Base-by-base conservation (phyloP, 768 basidiomycete species). In the Mycena vitilis region DNA sequence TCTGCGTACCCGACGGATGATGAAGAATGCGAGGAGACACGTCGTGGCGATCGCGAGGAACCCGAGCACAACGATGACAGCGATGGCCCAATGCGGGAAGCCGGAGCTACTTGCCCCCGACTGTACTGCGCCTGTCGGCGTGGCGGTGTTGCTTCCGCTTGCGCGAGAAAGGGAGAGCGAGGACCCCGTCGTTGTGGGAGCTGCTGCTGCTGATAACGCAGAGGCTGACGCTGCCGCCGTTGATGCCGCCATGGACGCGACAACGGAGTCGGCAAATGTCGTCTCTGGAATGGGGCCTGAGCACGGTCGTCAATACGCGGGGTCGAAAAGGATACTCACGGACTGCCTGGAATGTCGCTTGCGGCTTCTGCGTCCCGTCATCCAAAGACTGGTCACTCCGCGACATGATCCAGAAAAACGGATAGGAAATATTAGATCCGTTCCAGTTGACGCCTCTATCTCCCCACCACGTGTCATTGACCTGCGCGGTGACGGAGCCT, bases 11-110 rank as follows among this genome's bases (percentile, higher is more conserved):
- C 90, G 86, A 37, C 92, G 89, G 76, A 93, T 80, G 76, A 94
- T 85, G 77, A 95, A 80, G 83, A 94, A 95, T 44, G 84, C 81
- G 60, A 94, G 86, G 58, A 91, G 78, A 71, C 90, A 88, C 7
- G 87, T 82, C 16, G 91, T 88, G 49, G 88, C 85, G 69, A 95
- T 89, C 63, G 95, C 94, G 68, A 95, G 83, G 80, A 95, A 91
- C 30, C 94, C 95, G 30, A 96, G 87, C 48, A 96, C 87, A 54
- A 91, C 91, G 60, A 96, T 93, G 71, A 96, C 91, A 60, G 96
- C 94, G 74, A 96, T 96, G 12, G 93, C 95, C 95, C 94, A 96
- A 75, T 88, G 88, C 11, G 94, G 95, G 76, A 95, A 95, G 42
- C 82, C 73, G 18, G 84, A 75, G 63, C 70, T 75, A 58, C 74